phyloP scores from a whole-genome alignment of 805 yeast species.

The Diddensiella transvaalensis region DNA sequence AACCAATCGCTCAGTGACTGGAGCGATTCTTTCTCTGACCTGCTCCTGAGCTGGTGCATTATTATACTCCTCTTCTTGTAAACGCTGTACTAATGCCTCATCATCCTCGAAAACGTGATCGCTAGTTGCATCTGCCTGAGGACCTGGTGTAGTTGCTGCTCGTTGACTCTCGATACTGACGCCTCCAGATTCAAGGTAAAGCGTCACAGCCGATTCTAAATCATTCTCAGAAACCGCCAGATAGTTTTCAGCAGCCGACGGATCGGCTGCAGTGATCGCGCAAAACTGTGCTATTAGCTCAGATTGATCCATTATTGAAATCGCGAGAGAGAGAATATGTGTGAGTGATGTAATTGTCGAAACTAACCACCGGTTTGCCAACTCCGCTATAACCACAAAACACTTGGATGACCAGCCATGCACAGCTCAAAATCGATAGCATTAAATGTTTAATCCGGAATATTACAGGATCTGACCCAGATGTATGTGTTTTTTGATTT shows the following conservation, averaged over 20 bases:
- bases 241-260: constrained; percentile 66
- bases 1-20: constrained; percentile 72
- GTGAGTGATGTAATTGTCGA: neutral
- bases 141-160: constrained; percentile 6
- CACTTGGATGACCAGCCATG: no score
- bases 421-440: neutral
- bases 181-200: constrained; percentile 64
- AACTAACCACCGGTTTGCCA: no score
- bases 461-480: neutral
- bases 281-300: constrained; percentile 62
- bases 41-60: constrained; percentile 32
- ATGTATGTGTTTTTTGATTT: neutral
- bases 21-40: constrained; percentile 76
- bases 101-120: constrained; percentile 9
- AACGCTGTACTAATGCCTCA: constrained; percentile 25
- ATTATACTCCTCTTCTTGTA: constrained; percentile 29
- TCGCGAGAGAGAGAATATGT: no score
- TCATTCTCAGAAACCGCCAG: constrained; percentile 74
- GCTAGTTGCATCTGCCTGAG: neutral
- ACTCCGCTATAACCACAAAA: no score
- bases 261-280: constrained; percentile 78
- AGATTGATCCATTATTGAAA: constrained; percentile 22
- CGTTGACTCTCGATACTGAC: constrained; percentile 29
- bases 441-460: no score
- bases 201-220: constrained; percentile 77